These are phyloP conservation scores for Vicia faba DNA, from an alignment of 306 rosid genomes.

Conservation along the genomic window DNA sequence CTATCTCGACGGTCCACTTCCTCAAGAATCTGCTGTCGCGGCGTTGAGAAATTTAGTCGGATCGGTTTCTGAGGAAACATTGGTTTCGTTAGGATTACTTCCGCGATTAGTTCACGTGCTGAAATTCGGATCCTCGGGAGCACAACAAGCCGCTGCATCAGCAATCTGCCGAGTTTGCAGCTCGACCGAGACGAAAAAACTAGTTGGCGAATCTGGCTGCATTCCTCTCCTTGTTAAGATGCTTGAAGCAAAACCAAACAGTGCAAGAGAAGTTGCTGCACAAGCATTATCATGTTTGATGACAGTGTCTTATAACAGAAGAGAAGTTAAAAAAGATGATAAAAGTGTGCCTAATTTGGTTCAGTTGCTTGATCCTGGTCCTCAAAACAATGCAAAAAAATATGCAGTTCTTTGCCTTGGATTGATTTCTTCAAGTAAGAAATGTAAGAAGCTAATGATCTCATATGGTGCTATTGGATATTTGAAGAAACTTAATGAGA, in stretches of 20 bases:
- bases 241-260: conserved; percentile 84
- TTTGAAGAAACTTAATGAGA: conserved; percentile 86
- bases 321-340: conserved; percentile 70
- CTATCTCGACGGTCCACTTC: conserved; percentile 76
- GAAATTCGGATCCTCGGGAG: conserved; percentile 69
- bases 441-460: conserved; percentile 85
- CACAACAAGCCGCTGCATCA: conserved; percentile 74
- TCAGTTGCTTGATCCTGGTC: conserved; percentile 85
- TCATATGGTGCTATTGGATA: conserved; percentile 96
- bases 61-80: conserved; percentile 51
- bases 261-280: conserved; percentile 66
- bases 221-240: conserved; percentile 69
- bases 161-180: conserved; percentile 63
- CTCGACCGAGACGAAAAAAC: conserved; percentile 59
- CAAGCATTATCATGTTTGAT: conserved; percentile 73
- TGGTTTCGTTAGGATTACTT: conserved; percentile 61
- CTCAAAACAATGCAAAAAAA: conserved; percentile 80
- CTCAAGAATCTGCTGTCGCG: conserved; percentile 79
- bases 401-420: conserved; percentile 81
- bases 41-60: conserved; percentile 78
- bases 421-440: conserved; percentile 69
- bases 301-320: conserved; percentile 53
- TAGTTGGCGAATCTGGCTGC: conserved; percentile 75
- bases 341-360: conserved; percentile 85
- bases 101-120: conserved; percentile 69